phyloP scores from a whole-genome alignment of 208 protist species.

The Wallacemonas sp. region DNA sequence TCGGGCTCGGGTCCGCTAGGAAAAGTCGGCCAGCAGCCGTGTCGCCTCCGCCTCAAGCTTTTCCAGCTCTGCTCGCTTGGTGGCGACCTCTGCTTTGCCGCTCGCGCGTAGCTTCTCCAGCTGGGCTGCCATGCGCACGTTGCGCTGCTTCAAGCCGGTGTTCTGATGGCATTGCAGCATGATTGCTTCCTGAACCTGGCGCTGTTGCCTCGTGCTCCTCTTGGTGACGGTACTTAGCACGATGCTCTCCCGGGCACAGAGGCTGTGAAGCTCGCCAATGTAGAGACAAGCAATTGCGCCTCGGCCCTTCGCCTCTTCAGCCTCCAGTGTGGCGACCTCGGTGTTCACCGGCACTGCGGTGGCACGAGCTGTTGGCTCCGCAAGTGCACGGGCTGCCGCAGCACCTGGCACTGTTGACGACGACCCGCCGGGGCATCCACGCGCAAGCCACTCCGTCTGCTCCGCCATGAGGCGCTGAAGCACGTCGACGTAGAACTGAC shows the following conservation, averaged over 20 bases:
- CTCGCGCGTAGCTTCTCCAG: conserved; percentile 9
- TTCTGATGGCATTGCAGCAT: conserved; percentile 26
- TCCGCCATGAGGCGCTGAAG: conserved; percentile 29
- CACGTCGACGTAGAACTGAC: conserved; percentile 30
- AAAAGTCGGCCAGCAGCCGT: conserved; percentile 2
- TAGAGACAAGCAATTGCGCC: conserved; percentile 24
- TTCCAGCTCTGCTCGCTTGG: background rate
- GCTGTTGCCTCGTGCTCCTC: conserved; percentile 13
- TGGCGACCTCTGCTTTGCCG: background rate
- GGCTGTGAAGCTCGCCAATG: conserved; percentile 18
- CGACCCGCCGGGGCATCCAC: background rate
- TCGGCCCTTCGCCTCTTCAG: conserved; percentile 18
- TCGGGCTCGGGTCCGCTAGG: background rate
- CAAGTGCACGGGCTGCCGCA: too few relatives aligned
- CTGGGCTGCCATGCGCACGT: background rate
- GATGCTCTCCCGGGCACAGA: conserved; percentile 13
- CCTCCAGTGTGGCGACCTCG: background rate
- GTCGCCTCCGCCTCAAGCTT: conserved; percentile 6
- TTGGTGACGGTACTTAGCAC: conserved; percentile 17
- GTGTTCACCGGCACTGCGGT: too few relatives aligned
- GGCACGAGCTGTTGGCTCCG: too few relatives aligned
- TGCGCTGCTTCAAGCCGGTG: conserved; percentile 13
- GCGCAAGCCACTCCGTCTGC: conserved; percentile 31
- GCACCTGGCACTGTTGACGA: too few relatives aligned
- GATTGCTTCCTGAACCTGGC: conserved; percentile 27